Conservation (phyloP, 345 rosid species). For the Rhizophora mangle region DNA sequence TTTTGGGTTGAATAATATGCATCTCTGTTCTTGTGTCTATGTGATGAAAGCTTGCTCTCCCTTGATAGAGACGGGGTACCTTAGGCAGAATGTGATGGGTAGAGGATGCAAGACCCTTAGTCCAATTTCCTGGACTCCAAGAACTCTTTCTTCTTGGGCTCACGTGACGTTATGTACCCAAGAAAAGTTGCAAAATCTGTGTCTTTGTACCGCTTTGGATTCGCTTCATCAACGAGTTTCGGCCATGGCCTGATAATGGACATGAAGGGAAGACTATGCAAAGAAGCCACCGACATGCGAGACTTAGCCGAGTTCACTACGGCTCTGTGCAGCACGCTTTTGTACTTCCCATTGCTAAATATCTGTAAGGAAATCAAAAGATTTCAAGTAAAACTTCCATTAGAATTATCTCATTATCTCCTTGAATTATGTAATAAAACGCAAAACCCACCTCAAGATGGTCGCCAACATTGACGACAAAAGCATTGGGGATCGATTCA, state of each 20-base stretch:
- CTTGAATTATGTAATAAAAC: too few relatives aligned
- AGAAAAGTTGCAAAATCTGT: slow-evolving; percentile 73
- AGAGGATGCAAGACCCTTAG: too few relatives aligned
- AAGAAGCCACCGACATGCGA: slow-evolving; percentile 73
- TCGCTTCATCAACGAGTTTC: slow-evolving; percentile 40
- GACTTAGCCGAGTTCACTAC: slow-evolving; percentile 49
- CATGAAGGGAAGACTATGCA: slow-evolving; percentile 56
- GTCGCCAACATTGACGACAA: slow-evolving; percentile 84
- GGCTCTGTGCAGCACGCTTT: slow-evolving; percentile 80
- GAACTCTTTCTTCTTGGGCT: slow-evolving; percentile 72
- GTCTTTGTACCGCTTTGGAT: slow-evolving; percentile 55
- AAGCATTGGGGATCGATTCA: slow-evolving; percentile 61
- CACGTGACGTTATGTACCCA: slow-evolving; percentile 53
- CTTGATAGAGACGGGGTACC: too few relatives aligned
- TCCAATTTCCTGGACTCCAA: slow-evolving; percentile 65
- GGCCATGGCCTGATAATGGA: slow-evolving; percentile 46
- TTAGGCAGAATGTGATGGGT: too few relatives aligned
- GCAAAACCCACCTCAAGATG: slow-evolving; percentile 68
- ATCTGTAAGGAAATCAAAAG: slow-evolving; percentile 38
- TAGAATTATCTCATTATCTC: too few relatives aligned
- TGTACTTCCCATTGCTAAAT: slow-evolving; percentile 87
- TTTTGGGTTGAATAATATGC: too few relatives aligned
- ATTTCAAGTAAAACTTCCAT: neutral
- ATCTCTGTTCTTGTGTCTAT: too few relatives aligned
- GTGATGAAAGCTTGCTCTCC: too few relatives aligned